Percentiles rank a stretch among this genome's conserved stretches.
Evolutionary conservation across 2,329 filamentous ascomycete species (phyloP).

Genomic region (Aureobasidium sp.): DNA sequence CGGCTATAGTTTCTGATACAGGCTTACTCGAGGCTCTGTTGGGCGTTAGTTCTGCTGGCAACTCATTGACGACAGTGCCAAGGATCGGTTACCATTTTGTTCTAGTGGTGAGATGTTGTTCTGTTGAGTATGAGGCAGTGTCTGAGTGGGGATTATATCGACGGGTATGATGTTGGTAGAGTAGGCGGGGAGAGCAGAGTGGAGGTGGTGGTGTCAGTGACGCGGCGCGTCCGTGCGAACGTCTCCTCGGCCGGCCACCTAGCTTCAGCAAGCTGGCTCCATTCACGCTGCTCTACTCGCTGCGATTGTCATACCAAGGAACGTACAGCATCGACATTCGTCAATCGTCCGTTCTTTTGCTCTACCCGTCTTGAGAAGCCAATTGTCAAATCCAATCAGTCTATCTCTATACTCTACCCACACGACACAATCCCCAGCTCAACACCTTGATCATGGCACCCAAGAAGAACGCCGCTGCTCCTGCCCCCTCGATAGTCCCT

Average conservation of each 20-base stretch:
- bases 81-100: neutral
- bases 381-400: neutral
- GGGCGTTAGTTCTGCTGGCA: neutral
- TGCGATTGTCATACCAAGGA: neutral
- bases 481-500: constrained; percentile 22
- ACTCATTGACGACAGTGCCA: neutral
- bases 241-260: neutral
- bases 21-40: constrained; percentile 16
- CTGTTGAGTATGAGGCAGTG: neutral
- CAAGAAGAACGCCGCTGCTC: constrained; percentile 22
- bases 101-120: neutral
- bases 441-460: constrained; percentile 23
- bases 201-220: neutral
- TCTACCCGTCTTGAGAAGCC: neutral
- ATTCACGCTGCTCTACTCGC: neutral
- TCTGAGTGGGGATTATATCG: neutral
- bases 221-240: neutral
- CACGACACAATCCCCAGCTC: neutral
- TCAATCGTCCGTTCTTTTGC: neutral
- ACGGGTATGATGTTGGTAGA: neutral
- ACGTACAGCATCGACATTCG: neutral
- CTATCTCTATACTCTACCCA: neutral
- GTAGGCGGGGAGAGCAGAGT: neutral
- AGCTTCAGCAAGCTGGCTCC: constrained; percentile 6
- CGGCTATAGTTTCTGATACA: neutral